Conservation (phyloP, 1,139 yeast species). For the Taphrina pruni region DNA sequence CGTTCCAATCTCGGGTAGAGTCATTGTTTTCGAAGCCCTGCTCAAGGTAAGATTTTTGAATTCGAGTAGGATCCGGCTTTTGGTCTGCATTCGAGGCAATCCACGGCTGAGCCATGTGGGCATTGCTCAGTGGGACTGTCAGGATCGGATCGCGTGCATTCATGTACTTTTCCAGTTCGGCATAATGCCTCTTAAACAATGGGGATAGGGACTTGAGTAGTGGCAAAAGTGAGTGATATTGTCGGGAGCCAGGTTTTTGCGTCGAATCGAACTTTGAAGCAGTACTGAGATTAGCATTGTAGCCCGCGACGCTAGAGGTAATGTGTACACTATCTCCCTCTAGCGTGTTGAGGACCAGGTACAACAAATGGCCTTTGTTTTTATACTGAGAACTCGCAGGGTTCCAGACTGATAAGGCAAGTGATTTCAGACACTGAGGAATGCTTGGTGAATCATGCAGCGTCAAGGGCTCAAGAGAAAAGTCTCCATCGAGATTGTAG, state of each 20-base stretch:
- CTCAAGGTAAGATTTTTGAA: slow-evolving; percentile 62
- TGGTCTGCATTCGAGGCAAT: slow-evolving; percentile 54
- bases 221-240: slow-evolving; percentile 58
- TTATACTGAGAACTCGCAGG: slow-evolving; percentile 74
- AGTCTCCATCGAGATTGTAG: slow-evolving; percentile 9
- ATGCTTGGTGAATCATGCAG: slow-evolving; percentile 45
- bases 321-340: slow-evolving; percentile 81
- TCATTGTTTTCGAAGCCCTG: slow-evolving; percentile 67
- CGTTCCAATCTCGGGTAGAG: slow-evolving; percentile 75
- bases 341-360: slow-evolving; percentile 73
- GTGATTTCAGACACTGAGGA: slow-evolving; percentile 53
- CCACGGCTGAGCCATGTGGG: slow-evolving; percentile 78
- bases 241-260: slow-evolving; percentile 55
- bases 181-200: slow-evolving; percentile 55
- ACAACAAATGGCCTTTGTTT: slow-evolving; percentile 77
- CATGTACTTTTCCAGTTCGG: slow-evolving; percentile 56
- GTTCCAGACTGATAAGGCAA: slow-evolving; percentile 80
- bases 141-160: slow-evolving; percentile 59
- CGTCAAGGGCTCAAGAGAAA: slow-evolving; percentile 12
- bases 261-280: slow-evolving; percentile 71
- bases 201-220: slow-evolving; percentile 66
- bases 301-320: slow-evolving; percentile 80
- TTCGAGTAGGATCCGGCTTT: slow-evolving; percentile 66
- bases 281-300: slow-evolving; percentile 73
- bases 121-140: slow-evolving; percentile 67